Evolutionary conservation across 805 yeast species (phyloP).

Genomic region (Kodamaea sagamina): DNA sequence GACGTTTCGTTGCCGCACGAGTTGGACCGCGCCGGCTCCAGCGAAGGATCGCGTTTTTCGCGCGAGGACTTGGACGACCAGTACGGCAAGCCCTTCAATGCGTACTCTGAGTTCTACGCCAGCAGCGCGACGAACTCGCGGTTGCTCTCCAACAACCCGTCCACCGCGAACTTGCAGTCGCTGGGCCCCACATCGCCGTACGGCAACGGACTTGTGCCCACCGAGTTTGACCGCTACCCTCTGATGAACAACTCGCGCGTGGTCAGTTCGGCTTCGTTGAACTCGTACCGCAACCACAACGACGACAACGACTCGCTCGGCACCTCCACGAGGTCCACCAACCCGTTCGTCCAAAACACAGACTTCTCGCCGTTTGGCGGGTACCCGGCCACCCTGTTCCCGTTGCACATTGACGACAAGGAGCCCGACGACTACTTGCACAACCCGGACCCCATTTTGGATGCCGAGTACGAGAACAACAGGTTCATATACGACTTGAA

Average conservation of each 20-base stretch:
- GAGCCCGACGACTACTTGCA: conserved; percentile 95
- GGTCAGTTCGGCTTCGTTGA: conserved; percentile 17
- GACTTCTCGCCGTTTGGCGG: conserved; percentile 95
- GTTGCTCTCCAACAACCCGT: conserved; percentile 25
- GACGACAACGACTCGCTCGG: conserved; percentile 18
- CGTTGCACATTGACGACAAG: conserved; percentile 86
- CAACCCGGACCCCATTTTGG: conserved; percentile 94
- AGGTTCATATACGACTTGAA: conserved; percentile 65
- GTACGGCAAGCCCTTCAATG: conserved; percentile 38
- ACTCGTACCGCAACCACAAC: conserved; percentile 10
- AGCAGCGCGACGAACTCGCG: conserved; percentile 38
- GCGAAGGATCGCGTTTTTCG: conserved; percentile 11
- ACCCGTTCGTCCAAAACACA: conserved; percentile 46
- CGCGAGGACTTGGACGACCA: conserved; percentile 22
- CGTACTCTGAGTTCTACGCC: conserved; percentile 32
- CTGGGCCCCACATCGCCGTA: conserved; percentile 8
- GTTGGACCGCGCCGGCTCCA: background rate
- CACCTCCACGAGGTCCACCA: conserved; percentile 24
- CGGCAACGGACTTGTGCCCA: conserved; percentile 13
- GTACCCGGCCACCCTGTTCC: conserved; percentile 90
- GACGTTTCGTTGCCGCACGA: background rate
- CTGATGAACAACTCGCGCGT: conserved; percentile 18
- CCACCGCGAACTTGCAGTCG: conserved; percentile 5
- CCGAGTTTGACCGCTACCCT: conserved; percentile 22
- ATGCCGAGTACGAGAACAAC: conserved; percentile 78